Base-by-base conservation (phyloP, 768 basidiomycete genomes). In the Hydnomerulius pinastri region DNA sequence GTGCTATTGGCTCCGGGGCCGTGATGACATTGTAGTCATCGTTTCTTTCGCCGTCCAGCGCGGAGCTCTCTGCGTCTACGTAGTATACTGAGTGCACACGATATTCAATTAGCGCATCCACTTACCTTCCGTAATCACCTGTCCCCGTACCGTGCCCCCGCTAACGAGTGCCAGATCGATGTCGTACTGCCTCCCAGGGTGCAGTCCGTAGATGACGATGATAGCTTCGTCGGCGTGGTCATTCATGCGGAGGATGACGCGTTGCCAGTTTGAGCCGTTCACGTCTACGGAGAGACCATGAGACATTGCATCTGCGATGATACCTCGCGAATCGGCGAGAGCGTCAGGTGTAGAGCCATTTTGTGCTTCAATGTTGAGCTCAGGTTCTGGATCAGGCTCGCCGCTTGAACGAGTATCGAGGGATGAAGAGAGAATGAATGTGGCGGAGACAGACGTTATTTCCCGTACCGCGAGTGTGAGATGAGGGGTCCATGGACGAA, bases 171-270 rank as follows among this genome's bases (percentile, higher is more conserved):
- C 85, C 10, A 97, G 73, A 61, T 93, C 90, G 44, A 97, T 85
- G 61, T 97, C 92, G 60, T 97, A 97, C 64, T 91, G 89, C 48
- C 90, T 79, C 2, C 90, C 90, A 4, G 92, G 93, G 74, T 89
- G 80, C 39, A 98, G 76, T 1, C 91, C 92, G 51, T 92, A 94
- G 23, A 98, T 81, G 51, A 96, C 90, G 45, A 97, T 91, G 48
- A 95, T 82, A 0, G 92, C 94, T 62, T 96, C 89, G 57, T 95
- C 92, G 0, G 79, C 77, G 46, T 82, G 80, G 37, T 93, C 90
- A 63, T 90, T 85, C 53, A 91, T 82, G 46, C 86, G 82, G 49
- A 90, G 82, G 61, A 91, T 80, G 20, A 90, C 87, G 43, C 85
- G 76, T 61, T 86, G 82, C 91, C 91, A 93, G 4, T 80, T 80